Evolutionary conservation across 2,329 filamentous ascomycete species (phyloP), one percentile per base, ranked within the genome.

Genomic region (Cladophialophora psammophila): DNA sequence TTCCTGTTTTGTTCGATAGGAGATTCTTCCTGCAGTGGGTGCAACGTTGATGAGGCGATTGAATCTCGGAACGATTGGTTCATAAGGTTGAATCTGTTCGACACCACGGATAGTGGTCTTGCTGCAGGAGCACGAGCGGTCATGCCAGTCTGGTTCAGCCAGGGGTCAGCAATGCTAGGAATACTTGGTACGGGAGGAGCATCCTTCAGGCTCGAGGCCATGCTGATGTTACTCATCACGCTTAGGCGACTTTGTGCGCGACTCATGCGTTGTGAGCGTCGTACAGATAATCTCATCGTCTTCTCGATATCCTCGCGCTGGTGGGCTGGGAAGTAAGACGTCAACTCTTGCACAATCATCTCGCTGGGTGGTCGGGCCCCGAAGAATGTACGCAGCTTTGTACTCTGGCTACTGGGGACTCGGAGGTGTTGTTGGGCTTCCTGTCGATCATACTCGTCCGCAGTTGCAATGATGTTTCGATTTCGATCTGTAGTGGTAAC

Each of bases 251-350:
- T 96, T 72, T 96, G 94, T 72, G 96, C 92, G 77, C 92, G 92
- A 81, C 94, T 98, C 70, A 98, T 85, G 61, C 95, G 91, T 61
- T 92, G 92, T 48, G 94, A 98, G 72, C 95, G 88, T 72, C 94
- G 88, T 78, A 97, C 91, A 0, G 94, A 97, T 79, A 97, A 87
- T 57, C 95, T 91, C 69, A 97, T 94, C 0, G 95, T 98, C 73
- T 93, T 91, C 78, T 98, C 95, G 76, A 99, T 97, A 73, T 96
- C 93, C 76, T 97, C 94, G 64, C 92, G 90, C 58, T 94, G 89
- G 74, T 98, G 94, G 75, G 96, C 93, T 0, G 95, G 95, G 84
- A 99, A 99, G 83, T 98, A 99, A 0, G 94, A 96, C 1, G 93
- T 95, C 67, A 99, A 83, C 76, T 99, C 95, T 26, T 95, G 96